Evolutionary conservation across 1,284 basidiomycete genomes (phyloP).

Genomic region (Athelia psychrophila): DNA sequence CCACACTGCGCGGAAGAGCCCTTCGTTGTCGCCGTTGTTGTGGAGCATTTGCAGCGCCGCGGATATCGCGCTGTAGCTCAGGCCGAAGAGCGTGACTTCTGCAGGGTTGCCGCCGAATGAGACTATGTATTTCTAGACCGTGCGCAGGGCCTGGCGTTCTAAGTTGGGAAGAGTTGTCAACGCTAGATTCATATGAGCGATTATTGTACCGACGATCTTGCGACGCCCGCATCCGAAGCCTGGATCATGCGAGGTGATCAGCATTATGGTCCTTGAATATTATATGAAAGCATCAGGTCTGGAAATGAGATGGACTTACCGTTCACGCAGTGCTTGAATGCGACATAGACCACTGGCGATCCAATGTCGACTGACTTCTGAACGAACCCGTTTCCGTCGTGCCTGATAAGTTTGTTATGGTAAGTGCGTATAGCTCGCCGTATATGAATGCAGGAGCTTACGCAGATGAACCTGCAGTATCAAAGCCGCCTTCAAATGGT

Average conservation of each 20-base stretch:
- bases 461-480: slow-evolving; percentile 34
- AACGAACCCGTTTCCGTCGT: slow-evolving; percentile 44
- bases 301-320: slow-evolving; percentile 8
- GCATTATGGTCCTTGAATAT: too few relatives aligned
- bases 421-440: neutral
- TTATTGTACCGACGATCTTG: slow-evolving; percentile 33
- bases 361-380: slow-evolving; percentile 41
- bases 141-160: slow-evolving; percentile 58
- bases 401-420: slow-evolving; percentile 31
- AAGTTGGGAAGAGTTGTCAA: neutral
- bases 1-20: slow-evolving; percentile 48
- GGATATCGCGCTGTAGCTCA: slow-evolving; percentile 55
- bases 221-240: slow-evolving; percentile 41
- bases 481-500: slow-evolving; percentile 51
- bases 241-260: too few relatives aligned
- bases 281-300: too few relatives aligned
- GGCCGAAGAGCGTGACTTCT: slow-evolving; percentile 59
- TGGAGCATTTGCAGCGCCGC: slow-evolving; percentile 49
- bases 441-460: too few relatives aligned
- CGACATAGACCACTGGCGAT: slow-evolving; percentile 49
- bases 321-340: slow-evolving; percentile 36
- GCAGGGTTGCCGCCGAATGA: slow-evolving; percentile 62
- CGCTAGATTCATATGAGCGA: neutral
- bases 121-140: slow-evolving; percentile 64
- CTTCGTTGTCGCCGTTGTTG: slow-evolving; percentile 45